Evolutionary conservation across 2,329 filamentous ascomycete species (phyloP), one percentile per base, ranked within the genome.

Genomic region (Hortaea werneckii): DNA sequence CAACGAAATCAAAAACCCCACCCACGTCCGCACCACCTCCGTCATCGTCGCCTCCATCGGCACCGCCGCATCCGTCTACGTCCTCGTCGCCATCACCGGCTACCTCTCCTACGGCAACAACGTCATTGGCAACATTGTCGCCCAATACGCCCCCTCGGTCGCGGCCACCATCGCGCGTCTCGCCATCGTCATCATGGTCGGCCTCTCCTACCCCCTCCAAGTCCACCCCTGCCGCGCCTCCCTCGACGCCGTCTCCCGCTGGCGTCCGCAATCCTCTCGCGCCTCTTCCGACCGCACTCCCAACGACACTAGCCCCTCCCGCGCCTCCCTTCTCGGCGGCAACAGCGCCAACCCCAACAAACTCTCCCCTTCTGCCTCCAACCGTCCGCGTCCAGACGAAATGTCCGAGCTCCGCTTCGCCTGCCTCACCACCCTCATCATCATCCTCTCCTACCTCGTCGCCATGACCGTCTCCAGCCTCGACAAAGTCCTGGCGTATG

Each of bases 171-270:
- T 98, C 55, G 92, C 87, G 45, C 90, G 94, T 54, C 87, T 88
- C 2, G 92, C 92, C 40, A 98, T 98, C 53, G 92, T 98, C 34
- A 76, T 96, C 47, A 79, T 98, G 1, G 92, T 98, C 55, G 88
- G 94, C 65, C 96, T 98, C 65, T 95, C 88, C 11, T 90, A 96
- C 50, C 92, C 92, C 1, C 77, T 98, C 1, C 92, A 98, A 66
- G 84, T 95, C 34, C 92, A 98, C 62, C 92, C 92, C 0, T 96
- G 92, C 68, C 82, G 92, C 50, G 92, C 92, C n/a, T 94, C 87
- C 11, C 73, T 96, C 28, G 88, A 96, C 59, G 90, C 92, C 0
- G 87, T 95, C n/a, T 68, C 94, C 43, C 89, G 85, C 67, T 96
- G 92, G 90, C 80, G 88, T 6, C 51, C 51, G 9, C 26, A n/a